Base-by-base conservation (phyloP, 495 filamentous ascomycete genomes). In the Penicillium daleae region DNA sequence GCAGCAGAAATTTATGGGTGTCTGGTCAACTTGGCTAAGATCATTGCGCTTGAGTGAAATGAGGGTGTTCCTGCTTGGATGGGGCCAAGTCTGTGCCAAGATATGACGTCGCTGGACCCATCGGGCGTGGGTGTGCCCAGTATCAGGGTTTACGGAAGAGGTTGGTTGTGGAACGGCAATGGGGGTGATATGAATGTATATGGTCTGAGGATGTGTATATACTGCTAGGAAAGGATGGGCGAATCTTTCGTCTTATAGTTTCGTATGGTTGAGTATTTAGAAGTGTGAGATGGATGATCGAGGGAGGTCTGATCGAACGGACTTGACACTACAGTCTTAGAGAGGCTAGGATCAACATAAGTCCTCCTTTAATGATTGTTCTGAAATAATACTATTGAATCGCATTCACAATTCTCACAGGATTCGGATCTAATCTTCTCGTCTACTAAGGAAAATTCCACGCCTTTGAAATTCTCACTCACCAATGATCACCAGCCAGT, bases 81-180 rank as follows among this genome's bases (percentile, higher is more conserved):
- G n/a, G 10, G 17, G 56, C 35, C 33, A 48, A 57, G n/a, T 69
- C 29, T 48, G 64, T 61, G 27, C 49, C 62, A 65, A 44, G 64
- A 6, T 22, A 70, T 70, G 67, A 70, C 65, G 67, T 70, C 65
- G 62, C 32, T 44, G 62, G 62, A 66, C 56, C 64, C 64, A 66
- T 62, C 51, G 33, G 56, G 22, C 21, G 46, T 29, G 33, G 56
- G 22, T 13, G 46, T 29, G 19, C 44, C 44, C n/a, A 12, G 44
- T 19, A 29, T 27, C 3, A 22, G 21, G 21, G n/a, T n/a, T n/a
- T n/a, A n/a, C n/a, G n/a, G n/a, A 40, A 12, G 19, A 12, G 15
- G 32, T 26, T 27, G 22, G 8, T 26, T 17, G 40, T 59, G 57
- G 10, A 22, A 35, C 29, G 29, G 29, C 44, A 29, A 6, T 7